These are phyloP conservation scores for Mollisia scopiformis DNA, from an alignment of 2,329 filamentous ascomycete genomes.

Conservation along the genomic window DNA sequence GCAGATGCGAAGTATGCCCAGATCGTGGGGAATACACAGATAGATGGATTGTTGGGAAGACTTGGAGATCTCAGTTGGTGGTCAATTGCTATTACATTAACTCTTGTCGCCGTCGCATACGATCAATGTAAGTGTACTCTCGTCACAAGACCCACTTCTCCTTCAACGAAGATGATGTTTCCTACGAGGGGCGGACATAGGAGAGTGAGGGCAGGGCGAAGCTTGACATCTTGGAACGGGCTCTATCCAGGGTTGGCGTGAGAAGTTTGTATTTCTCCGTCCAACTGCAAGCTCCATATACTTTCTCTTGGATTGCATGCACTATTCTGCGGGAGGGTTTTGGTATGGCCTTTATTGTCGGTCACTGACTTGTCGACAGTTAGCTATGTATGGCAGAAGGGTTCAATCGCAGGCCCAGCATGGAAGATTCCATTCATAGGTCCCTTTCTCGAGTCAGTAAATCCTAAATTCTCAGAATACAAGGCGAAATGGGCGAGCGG, in stretches of 20 bases:
- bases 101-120: slow-evolving; percentile 76
- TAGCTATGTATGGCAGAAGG: slow-evolving; percentile 75
- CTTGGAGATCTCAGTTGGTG: slow-evolving; percentile 50
- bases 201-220: no score
- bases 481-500: slow-evolving; percentile 91
- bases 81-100: slow-evolving; percentile 70
- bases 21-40: slow-evolving; percentile 28
- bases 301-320: background rate
- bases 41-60: slow-evolving; percentile 28
- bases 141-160: background rate
- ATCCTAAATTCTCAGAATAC: slow-evolving; percentile 91
- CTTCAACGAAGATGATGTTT: background rate
- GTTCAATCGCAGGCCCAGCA: slow-evolving; percentile 72
- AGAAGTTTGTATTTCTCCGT: background rate
- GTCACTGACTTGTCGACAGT: slow-evolving; percentile 49
- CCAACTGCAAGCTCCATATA: background rate
- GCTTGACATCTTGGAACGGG: background rate
- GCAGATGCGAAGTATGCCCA: slow-evolving; percentile 35
- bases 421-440: slow-evolving; percentile 88
- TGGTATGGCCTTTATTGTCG: no score
- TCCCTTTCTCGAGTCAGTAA: slow-evolving; percentile 90
- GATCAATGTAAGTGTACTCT: slow-evolving; percentile 74
- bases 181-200: background rate
- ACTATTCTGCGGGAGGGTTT: no score
- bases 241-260: background rate